Evolutionary conservation across 805 yeast species (phyloP).

Genomic region (Ogataea nitratoaversa): DNA sequence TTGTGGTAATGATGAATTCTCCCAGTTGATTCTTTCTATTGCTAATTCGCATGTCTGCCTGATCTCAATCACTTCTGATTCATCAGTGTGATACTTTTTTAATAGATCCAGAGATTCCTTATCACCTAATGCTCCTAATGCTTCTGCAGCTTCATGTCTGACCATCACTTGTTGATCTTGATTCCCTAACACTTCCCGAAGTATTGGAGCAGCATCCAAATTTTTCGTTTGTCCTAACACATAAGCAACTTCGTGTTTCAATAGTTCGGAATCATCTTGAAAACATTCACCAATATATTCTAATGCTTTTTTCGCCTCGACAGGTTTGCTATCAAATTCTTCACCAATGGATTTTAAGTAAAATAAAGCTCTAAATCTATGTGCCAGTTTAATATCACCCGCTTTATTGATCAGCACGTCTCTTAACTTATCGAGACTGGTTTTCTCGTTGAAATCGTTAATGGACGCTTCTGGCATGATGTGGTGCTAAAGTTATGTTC

Average conservation of each 20-base stretch:
- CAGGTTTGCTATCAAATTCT: conserved; percentile 51
- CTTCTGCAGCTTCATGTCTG: conserved; percentile 99
- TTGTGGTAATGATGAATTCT: conserved; percentile 60
- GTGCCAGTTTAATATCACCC: conserved; percentile 73
- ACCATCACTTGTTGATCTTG: conserved; percentile 85
- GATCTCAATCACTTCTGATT: conserved; percentile 65
- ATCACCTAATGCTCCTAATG: conserved; percentile 93
- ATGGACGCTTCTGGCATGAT: conserved; percentile 16
- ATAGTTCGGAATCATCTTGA: conserved; percentile 73
- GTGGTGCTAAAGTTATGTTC: not conserved
- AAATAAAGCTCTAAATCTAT: conserved; percentile 91
- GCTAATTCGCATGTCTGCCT: conserved; percentile 98
- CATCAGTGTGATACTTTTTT: conserved; percentile 67
- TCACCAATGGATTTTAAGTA: conserved; percentile 83
- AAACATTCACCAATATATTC: conserved; percentile 85
- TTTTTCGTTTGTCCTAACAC: conserved; percentile 95
- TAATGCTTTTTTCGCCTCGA: conserved; percentile 61
- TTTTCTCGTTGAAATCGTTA: conserved; percentile 26
- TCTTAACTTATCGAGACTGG: conserved; percentile 59
- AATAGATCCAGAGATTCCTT: conserved; percentile 63
- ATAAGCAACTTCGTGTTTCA: conserved; percentile 97
- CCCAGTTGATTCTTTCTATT: conserved; percentile 92
- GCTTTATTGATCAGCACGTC: conserved; percentile 61
- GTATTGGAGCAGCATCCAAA: conserved; percentile 66
- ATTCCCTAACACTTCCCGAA: conserved; percentile 67